phyloP scores from a whole-genome alignment of 2,329 filamentous ascomycete species.

The Trichoderma citrinoviride region DNA sequence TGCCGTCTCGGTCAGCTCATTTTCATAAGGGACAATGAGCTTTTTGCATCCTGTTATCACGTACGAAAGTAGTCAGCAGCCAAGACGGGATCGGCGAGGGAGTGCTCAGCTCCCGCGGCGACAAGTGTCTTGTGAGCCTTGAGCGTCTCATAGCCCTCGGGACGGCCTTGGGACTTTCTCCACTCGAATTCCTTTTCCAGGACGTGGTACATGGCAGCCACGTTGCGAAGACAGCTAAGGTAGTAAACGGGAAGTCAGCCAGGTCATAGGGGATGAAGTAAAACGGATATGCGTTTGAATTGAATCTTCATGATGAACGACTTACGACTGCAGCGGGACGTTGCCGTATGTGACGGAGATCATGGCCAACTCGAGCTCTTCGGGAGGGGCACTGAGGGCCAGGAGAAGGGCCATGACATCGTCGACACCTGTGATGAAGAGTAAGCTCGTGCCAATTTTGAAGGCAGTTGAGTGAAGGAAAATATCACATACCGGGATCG shows the following conservation, averaged over 20 bases:
- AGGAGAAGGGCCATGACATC: slow-evolving; percentile 87
- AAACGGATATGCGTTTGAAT: background rate
- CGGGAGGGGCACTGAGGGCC: slow-evolving; percentile 74
- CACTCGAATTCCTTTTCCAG: slow-evolving; percentile 85
- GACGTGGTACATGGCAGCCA: slow-evolving; percentile 86
- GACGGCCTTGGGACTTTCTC: slow-evolving; percentile 66
- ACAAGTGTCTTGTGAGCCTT: slow-evolving; percentile 74
- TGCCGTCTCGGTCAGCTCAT: background rate
- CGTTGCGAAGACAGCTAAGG: slow-evolving; percentile 85
- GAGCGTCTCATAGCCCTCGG: slow-evolving; percentile 71
- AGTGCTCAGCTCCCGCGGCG: slow-evolving; percentile 81
- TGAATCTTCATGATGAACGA: background rate
- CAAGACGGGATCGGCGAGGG: slow-evolving; percentile 78
- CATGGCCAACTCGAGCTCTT: slow-evolving; percentile 82
- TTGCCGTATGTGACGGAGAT: slow-evolving; percentile 94
- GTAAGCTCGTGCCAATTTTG: background rate
- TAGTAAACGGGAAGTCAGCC: slow-evolving; percentile 34
- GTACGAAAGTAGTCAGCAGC: slow-evolving; percentile 85
- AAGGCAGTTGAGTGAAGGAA: background rate
- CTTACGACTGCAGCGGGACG: slow-evolving; percentile 76
- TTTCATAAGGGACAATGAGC: slow-evolving; percentile 25
- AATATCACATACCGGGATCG: slow-evolving; percentile 50
- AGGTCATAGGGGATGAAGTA: background rate
- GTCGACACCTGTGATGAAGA: slow-evolving; percentile 63
- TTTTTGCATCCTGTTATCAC: slow-evolving; percentile 29